Percentiles rank a stretch among this genome's conserved stretches.
Conservation (phyloP, 805 yeast genomes). For the Barnettozyma sucrosica region DNA sequence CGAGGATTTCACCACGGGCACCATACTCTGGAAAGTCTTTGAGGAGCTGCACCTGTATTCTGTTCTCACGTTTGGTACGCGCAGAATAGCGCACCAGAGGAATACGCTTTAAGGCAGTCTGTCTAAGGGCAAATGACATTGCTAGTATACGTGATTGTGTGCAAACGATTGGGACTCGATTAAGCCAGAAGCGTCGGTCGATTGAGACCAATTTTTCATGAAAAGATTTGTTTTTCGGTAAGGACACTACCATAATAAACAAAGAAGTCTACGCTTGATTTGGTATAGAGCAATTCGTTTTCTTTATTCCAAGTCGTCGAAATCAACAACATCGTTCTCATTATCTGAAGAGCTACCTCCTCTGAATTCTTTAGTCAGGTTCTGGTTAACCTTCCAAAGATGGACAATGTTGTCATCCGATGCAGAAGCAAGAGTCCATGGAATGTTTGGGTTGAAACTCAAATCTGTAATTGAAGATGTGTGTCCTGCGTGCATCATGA, state of each 20-base stretch:
- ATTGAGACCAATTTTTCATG: neutral
- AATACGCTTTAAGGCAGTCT: slow-evolving; percentile 7
- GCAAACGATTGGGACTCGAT: neutral
- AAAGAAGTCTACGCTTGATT: neutral
- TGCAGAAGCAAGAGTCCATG: slow-evolving; percentile 68
- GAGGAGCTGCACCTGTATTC: slow-evolving; percentile 70
- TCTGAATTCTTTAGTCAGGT: slow-evolving; percentile 28
- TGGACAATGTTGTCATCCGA: slow-evolving; percentile 42
- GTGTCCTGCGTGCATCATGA: slow-evolving; percentile 93
- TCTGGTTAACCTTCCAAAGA: slow-evolving; percentile 38
- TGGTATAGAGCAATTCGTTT: neutral
- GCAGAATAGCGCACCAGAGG: slow-evolving; percentile 40
- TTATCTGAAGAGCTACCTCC: slow-evolving; percentile 1
- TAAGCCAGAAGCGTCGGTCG: neutral
- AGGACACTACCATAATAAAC: neutral
- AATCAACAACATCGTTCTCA: slow-evolving; percentile 17
- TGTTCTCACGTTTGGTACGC: slow-evolving; percentile 43
- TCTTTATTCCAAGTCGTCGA: slow-evolving; percentile 18
- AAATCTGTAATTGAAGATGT: slow-evolving; percentile 71
- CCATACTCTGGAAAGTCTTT: slow-evolving; percentile 63
- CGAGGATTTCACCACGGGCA: slow-evolving; percentile 61
- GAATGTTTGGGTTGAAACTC: slow-evolving; percentile 57
- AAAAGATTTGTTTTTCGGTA: neutral
- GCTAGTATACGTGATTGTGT: neutral
- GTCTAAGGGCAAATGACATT: slow-evolving; percentile 2